Percentiles rank a stretch among this genome's conserved stretches.
phyloP scores from a whole-genome alignment of 768 basidiomycete genomes.

The Termitomyces sp. region DNA sequence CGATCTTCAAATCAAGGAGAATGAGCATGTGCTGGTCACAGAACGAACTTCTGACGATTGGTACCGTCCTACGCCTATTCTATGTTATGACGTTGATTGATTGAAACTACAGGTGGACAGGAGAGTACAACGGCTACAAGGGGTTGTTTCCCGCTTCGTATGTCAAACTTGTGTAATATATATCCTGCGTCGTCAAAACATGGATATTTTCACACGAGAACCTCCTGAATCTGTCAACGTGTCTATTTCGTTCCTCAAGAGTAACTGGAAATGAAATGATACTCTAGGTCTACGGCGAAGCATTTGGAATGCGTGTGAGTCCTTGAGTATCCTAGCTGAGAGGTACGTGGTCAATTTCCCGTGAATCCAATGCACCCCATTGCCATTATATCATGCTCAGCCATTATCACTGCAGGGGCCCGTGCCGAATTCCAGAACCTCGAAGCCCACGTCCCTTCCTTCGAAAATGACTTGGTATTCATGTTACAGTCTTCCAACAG shows the following conservation, averaged over 20 bases:
- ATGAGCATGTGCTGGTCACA: constrained; percentile 57
- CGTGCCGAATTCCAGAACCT: no score
- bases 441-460: no score
- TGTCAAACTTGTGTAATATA: constrained; percentile 50
- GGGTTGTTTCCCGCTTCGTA: constrained; percentile 70
- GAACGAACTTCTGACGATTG: constrained; percentile 74
- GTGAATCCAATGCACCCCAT: background rate
- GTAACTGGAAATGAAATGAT: background rate
- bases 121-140: constrained; percentile 51
- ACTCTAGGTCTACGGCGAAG: background rate
- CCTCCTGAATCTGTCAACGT: background rate
- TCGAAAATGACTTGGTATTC: no score
- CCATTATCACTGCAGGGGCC: no score
- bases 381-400: background rate
- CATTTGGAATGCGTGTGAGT: no score
- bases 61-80: constrained; percentile 30
- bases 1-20: constrained; percentile 58
- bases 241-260: background rate
- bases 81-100: background rate
- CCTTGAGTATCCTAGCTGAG: background rate
- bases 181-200: background rate
- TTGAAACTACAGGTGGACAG: constrained; percentile 55
- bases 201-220: background rate
- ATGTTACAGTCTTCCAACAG: no score
- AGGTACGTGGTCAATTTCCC: background rate